Evolutionary conservation across 163 green algal genomes (phyloP).

Genomic region (Coccomyxa subellipsoidea): DNA sequence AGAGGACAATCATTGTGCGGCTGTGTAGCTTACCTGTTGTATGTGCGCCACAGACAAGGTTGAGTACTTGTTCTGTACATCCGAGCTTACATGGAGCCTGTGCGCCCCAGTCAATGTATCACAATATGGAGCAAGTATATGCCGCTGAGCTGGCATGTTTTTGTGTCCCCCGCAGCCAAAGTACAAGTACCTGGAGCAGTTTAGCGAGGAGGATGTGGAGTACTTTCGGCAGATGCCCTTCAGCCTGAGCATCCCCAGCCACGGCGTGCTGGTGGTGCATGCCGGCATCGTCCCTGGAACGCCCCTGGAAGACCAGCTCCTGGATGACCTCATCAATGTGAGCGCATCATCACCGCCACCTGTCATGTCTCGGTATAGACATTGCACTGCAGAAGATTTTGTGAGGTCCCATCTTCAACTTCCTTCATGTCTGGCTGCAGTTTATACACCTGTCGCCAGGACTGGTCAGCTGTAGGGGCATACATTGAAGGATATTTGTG

Average conservation of each 20-base stretch:
- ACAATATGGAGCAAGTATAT: no score
- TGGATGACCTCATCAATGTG: conserved; percentile 29
- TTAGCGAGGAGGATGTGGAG: neutral
- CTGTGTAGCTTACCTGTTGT: no score
- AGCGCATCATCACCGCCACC: neutral
- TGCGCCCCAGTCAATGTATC: no score
- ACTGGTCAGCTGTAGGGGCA: no score
- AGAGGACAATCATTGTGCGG: no score
- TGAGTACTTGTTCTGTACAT: no score
- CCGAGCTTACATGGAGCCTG: no score
- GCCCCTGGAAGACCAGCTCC: conserved; percentile 28
- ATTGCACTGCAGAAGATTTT: neutral
- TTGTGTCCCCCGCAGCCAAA: conserved; percentile 1
- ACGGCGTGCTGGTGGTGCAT: conserved; percentile 31
- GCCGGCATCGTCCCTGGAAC: conserved; percentile 43
- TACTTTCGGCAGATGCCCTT: conserved; percentile 10
- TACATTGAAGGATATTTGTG: no score
- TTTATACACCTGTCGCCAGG: no score
- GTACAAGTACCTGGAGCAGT: neutral
- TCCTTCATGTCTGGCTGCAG: neutral
- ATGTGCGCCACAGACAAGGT: no score
- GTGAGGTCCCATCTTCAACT: neutral
- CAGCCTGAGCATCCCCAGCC: conserved; percentile 17
- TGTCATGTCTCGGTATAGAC: neutral
- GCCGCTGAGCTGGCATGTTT: no score